Conservation (phyloP, 805 yeast species). For the Candida dendrica region DNA sequence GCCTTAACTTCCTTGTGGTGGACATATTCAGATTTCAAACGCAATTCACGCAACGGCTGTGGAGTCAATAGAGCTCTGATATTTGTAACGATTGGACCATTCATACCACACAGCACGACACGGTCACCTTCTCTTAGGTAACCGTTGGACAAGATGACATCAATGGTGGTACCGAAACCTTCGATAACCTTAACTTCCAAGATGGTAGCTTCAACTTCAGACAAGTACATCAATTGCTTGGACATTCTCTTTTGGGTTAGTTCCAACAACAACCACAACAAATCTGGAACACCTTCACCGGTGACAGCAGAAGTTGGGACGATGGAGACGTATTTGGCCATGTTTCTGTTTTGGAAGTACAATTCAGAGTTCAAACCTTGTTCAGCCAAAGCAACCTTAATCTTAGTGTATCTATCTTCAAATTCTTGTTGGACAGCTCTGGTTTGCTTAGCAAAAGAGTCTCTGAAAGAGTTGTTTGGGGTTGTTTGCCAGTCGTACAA, state of each 20-base stretch:
- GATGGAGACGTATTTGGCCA: conserved; percentile 89
- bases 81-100: conserved; percentile 95
- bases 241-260: conserved; percentile 98
- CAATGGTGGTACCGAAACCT: conserved; percentile 98
- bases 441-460: conserved; percentile 76
- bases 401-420: conserved; percentile 75
- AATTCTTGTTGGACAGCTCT: conserved; percentile 88
- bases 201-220: conserved; percentile 91
- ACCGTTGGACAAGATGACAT: conserved; percentile 97
- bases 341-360: conserved; percentile 89
- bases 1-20: conserved; percentile 98
- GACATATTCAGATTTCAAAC: conserved; percentile 92
- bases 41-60: conserved; percentile 92
- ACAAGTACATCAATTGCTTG: conserved; percentile 91
- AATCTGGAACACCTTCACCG: conserved; percentile 99
- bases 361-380: conserved; percentile 97
- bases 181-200: conserved; percentile 96
- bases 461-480: conserved; percentile 95
- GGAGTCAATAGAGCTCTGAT: conserved; percentile 96
- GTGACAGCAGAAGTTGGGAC: conserved; percentile 99
- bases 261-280: conserved; percentile 90
- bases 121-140: conserved; percentile 90
- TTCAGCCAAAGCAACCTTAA: conserved; percentile 89
- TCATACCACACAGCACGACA: conserved; percentile 92
- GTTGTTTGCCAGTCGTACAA: conserved; percentile 87